These are phyloP conservation scores for Fusarium lyarnte DNA, from an alignment of 2,329 filamentous ascomycete species.

Conservation along the genomic window DNA sequence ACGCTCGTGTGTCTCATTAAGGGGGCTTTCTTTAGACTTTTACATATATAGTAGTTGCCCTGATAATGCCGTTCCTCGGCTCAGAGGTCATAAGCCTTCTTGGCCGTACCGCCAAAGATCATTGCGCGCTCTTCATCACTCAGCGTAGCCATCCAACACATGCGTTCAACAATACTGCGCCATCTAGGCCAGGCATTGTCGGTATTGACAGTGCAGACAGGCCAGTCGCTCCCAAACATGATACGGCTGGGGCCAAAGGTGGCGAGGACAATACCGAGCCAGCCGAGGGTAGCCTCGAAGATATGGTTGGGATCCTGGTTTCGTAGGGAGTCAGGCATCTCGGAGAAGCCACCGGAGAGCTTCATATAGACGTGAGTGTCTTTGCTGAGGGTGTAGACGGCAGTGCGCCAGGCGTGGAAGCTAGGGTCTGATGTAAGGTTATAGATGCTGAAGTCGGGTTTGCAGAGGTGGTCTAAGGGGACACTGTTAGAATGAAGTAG, in stretches of 20 bases:
- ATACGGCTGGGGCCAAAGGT: conserved; percentile 76
- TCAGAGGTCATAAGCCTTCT: conserved; percentile 72
- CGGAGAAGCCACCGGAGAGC: conserved; percentile 85
- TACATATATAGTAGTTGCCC: background rate
- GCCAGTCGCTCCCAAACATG: conserved; percentile 96
- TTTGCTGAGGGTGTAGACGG: conserved; percentile 73
- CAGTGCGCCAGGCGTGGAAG: conserved; percentile 75
- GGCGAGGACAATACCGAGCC: conserved; percentile 76
- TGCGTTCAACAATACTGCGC: conserved; percentile 73
- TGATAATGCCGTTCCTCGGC: background rate
- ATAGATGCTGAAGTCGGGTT: conserved; percentile 77
- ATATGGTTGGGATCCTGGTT: conserved; percentile 63
- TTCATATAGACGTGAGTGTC: conserved; percentile 83
- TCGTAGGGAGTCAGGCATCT: conserved; percentile 71
- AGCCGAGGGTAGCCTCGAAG: conserved; percentile 72
- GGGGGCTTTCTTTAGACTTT: background rate
- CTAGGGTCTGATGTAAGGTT: conserved; percentile 64
- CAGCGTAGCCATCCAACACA: conserved; percentile 72
- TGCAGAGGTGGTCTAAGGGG: conserved; percentile 82
- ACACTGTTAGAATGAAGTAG: conserved; percentile 9
- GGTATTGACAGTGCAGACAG: conserved; percentile 77
- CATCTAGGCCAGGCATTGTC: conserved; percentile 78
- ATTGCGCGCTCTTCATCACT: conserved; percentile 68
- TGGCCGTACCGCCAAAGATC: conserved; percentile 79
- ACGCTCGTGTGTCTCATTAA: conserved; percentile 1